These are phyloP conservation scores for Malus asiatica DNA, from an alignment of 306 rosid genomes.

Conservation along the genomic window DNA sequence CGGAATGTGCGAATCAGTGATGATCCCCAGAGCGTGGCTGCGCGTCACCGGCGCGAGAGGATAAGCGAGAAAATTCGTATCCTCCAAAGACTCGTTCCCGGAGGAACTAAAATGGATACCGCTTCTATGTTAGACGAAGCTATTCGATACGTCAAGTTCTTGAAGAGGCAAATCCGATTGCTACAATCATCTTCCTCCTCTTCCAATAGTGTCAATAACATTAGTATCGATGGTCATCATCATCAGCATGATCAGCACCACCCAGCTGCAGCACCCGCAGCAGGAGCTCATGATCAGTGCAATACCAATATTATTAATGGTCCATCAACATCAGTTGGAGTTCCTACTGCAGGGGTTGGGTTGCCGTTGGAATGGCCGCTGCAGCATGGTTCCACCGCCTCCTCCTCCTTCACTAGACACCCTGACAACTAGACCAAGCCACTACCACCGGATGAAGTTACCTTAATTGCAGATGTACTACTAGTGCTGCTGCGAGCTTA, in stretches of 20 bases:
- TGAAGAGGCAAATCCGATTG: constrained; percentile 72
- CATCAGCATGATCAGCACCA: not conserved
- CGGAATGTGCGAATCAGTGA: constrained; percentile 88
- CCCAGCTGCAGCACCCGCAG: not conserved
- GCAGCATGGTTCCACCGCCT: not conserved
- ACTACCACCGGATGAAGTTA: too few species aligned
- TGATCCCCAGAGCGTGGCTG: constrained; percentile 90
- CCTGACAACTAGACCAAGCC: not conserved
- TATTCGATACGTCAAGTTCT: constrained; percentile 80
- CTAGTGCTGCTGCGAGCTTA: not conserved
- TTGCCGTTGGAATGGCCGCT: not conserved
- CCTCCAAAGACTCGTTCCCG: constrained; percentile 89
- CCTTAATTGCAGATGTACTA: not conserved
- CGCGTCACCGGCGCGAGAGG: constrained; percentile 81
- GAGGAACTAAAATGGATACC: constrained; percentile 92
- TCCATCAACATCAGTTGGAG: not conserved
- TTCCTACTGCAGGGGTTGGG: not conserved
- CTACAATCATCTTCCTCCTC: constrained; percentile 39
- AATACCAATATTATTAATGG: not conserved
- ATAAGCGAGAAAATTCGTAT: constrained; percentile 84
- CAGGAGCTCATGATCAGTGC: not conserved
- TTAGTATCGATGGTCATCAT: not conserved
- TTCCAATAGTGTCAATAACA: not conserved
- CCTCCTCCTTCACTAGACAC: constrained; percentile 3
- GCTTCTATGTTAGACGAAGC: constrained; percentile 98